phyloP scores from a whole-genome alignment of 257 asterid species.

The Galeopsis tetrahit region DNA sequence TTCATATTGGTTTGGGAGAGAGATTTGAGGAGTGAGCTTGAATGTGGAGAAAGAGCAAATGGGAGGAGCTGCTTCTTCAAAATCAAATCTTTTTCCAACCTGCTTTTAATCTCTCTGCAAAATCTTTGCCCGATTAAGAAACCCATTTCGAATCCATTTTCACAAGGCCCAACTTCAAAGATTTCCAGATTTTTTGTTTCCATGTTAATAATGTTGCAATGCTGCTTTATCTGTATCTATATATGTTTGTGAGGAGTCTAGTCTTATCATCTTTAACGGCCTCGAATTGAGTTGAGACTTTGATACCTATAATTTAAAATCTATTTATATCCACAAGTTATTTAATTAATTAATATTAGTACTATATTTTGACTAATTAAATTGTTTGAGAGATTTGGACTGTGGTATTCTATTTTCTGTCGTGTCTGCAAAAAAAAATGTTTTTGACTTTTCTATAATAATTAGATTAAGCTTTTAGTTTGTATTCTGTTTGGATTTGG shows the following conservation, averaged over 20 bases:
- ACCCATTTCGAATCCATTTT: conserved; percentile 57
- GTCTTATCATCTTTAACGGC: not conserved
- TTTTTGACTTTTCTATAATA: too few species aligned
- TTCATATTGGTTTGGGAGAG: conserved; percentile 48
- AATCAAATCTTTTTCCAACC: conserved; percentile 66
- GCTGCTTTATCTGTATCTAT: not conserved
- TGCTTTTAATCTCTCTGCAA: conserved; percentile 56
- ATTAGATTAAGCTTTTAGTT: too few species aligned
- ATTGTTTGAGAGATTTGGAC: too few species aligned
- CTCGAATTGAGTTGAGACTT: not conserved
- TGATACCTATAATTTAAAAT: not conserved
- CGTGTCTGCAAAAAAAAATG: too few species aligned
- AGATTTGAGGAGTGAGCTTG: conserved; percentile 56
- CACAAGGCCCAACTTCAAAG: conserved; percentile 74
- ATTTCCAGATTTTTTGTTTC: conserved; percentile 38
- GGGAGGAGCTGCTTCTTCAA: conserved; percentile 79
- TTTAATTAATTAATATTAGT: too few species aligned
- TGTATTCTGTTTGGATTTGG: too few species aligned
- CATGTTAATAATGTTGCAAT: not conserved
- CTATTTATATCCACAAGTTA: too few species aligned
- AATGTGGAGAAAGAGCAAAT: conserved; percentile 57
- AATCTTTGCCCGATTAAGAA: conserved; percentile 68
- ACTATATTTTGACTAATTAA: too few species aligned
- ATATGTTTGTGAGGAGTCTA: not conserved
- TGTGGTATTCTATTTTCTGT: too few species aligned